phyloP scores from a whole-genome alignment of 225 moss, liverwort and hornwort genomes.

The Marchantia polymorpha region DNA sequence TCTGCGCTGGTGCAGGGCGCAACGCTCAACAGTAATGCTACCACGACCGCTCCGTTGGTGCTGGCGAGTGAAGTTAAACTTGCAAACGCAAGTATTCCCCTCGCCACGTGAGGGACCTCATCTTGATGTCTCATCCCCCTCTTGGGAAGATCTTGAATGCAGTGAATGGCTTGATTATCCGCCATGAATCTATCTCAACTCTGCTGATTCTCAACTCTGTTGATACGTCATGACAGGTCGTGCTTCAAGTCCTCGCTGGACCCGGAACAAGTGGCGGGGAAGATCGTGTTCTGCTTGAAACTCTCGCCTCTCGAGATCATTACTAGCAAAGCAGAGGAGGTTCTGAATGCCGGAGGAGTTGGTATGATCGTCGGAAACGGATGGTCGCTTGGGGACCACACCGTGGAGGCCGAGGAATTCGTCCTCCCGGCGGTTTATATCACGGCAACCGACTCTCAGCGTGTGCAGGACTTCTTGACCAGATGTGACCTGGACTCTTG shows the following conservation, averaged over 20 bases:
- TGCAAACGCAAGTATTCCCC: neutral
- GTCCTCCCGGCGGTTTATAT: constrained; percentile 11
- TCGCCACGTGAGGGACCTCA: neutral
- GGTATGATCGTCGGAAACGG: constrained; percentile 14
- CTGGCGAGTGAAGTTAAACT: neutral
- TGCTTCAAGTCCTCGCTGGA: neutral
- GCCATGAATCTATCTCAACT: neutral
- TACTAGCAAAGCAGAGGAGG: neutral
- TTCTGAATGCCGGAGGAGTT: neutral
- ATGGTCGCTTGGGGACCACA: neutral
- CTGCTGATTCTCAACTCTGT: too few relatives aligned
- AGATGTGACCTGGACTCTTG: constrained; percentile 1
- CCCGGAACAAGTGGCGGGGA: neutral
- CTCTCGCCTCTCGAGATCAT: neutral
- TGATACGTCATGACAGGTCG: neutral
- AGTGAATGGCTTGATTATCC: too few relatives aligned
- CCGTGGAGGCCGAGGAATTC: neutral
- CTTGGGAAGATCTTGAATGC: too few relatives aligned
- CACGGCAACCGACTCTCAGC: neutral
- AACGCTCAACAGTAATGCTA: neutral
- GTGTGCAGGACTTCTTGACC: neutral
- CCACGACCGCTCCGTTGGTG: constrained; percentile 6
- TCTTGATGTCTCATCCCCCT: neutral
- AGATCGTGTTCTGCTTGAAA: constrained; percentile 20
- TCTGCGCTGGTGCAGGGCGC: constrained; percentile 5